A percentile compares a stretch with the other conserved stretches of the same genome.
These are phyloP conservation scores for Ustilago nuda DNA, from an alignment of 1,284 basidiomycete species.

Conservation along the genomic window DNA sequence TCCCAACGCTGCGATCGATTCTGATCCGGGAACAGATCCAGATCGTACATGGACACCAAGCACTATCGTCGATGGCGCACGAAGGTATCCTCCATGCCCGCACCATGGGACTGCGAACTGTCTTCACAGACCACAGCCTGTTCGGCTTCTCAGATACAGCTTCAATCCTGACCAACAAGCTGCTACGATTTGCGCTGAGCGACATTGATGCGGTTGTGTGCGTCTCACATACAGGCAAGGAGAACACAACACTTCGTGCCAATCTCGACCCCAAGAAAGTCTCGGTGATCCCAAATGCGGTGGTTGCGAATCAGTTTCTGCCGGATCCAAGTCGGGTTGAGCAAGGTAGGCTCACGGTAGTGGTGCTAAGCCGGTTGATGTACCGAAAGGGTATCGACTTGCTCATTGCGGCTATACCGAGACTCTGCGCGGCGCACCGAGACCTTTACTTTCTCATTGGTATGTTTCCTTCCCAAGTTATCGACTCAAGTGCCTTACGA, in stretches of 20 bases:
- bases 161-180: slow-evolving; percentile 95
- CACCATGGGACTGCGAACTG: slow-evolving; percentile 76
- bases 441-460: slow-evolving; percentile 90
- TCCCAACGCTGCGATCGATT: slow-evolving; percentile 91
- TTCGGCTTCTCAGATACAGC: slow-evolving; percentile 97
- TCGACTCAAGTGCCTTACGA: neutral
- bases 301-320: slow-evolving; percentile 87
- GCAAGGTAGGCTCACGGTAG: slow-evolving; percentile 77
- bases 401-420: slow-evolving; percentile 88
- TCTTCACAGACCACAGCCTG: slow-evolving; percentile 96
- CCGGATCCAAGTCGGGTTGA: slow-evolving; percentile 72
- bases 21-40: slow-evolving; percentile 86
- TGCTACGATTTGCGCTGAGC: slow-evolving; percentile 84
- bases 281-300: slow-evolving; percentile 83
- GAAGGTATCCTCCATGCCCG: slow-evolving; percentile 88
- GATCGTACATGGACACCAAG: slow-evolving; percentile 91
- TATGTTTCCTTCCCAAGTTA: slow-evolving; percentile 69
- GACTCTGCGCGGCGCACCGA: slow-evolving; percentile 85
- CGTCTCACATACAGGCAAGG: slow-evolving; percentile 90
- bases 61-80: slow-evolving; percentile 87
- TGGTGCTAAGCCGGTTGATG: slow-evolving; percentile 92
- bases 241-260: slow-evolving; percentile 92
- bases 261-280: slow-evolving; percentile 70
- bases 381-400: slow-evolving; percentile 98
- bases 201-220: slow-evolving; percentile 95